A percentile compares a stretch with the other conserved stretches of the same genome.
These are phyloP conservation scores for Xylaria multiplex DNA, from an alignment of 2,329 filamentous ascomycete species.

Conservation along the genomic window DNA sequence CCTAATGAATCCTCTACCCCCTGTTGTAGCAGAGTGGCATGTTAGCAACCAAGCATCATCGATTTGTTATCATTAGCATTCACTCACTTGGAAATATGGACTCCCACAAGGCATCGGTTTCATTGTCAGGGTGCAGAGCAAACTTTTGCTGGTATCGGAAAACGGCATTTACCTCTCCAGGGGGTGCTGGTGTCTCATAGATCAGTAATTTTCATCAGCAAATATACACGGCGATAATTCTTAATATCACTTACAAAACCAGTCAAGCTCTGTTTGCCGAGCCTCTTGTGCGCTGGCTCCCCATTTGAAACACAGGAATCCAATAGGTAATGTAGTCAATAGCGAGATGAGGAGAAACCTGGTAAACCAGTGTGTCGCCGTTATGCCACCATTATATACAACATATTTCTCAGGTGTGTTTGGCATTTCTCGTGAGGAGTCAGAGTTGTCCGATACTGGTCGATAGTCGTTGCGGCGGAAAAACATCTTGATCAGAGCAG, in stretches of 20 bases:
- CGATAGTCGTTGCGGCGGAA: slow-evolving; percentile 14
- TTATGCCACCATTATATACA: not conserved
- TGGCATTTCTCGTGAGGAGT: not conserved
- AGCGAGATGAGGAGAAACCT: slow-evolving; percentile 15
- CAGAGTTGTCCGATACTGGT: not conserved
- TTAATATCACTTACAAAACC: slow-evolving; percentile 14
- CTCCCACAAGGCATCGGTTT: slow-evolving; percentile 11
- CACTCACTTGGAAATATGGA: slow-evolving; percentile 17
- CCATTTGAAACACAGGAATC: slow-evolving; percentile 17
- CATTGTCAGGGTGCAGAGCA: slow-evolving; percentile 6
- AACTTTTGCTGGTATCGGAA: slow-evolving; percentile 18
- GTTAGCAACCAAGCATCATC: not conserved
- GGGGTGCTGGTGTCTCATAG: slow-evolving; percentile 7
- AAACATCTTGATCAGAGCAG: slow-evolving; percentile 7
- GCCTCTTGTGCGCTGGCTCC: slow-evolving; percentile 6
- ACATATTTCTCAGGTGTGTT: slow-evolving; percentile 4
- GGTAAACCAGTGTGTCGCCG: slow-evolving; percentile 14
- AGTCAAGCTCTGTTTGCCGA: not conserved
- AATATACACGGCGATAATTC: not conserved
- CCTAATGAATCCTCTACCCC: slow-evolving; percentile 15
- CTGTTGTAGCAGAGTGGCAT: slow-evolving; percentile 1
- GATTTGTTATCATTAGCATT: not conserved
- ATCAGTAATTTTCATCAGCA: not conserved
- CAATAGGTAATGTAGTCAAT: slow-evolving; percentile 10
- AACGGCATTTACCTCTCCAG: slow-evolving; percentile 2